These are phyloP conservation scores for Cicer cuneatum DNA, from an alignment of 306 rosid species.

Conservation along the genomic window DNA sequence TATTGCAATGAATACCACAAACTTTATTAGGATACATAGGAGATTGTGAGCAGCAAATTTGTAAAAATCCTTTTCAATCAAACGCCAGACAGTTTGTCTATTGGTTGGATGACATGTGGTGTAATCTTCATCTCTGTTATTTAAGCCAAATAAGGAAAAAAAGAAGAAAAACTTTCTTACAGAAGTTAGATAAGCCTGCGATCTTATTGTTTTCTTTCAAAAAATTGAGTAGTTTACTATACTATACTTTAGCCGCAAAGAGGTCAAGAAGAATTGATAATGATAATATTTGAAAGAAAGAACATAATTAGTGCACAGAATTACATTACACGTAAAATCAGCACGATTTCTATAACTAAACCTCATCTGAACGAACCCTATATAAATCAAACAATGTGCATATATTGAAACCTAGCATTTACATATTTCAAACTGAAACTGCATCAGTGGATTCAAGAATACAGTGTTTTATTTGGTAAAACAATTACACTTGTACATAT, in stretches of 20 bases:
- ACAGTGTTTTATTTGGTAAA: constrained; percentile 34
- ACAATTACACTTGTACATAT: constrained; percentile 32
- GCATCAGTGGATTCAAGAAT: constrained; percentile 11
- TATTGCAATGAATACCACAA: constrained; percentile 76
- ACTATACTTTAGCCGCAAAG: neutral
- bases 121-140: neutral
- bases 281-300: neutral
- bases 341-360: constrained; percentile 5
- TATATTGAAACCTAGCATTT: constrained; percentile 19
- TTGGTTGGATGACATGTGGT: constrained; percentile 13
- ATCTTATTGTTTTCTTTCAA: too few relatives aligned
- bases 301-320: neutral
- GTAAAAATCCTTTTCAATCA: constrained; percentile 30
- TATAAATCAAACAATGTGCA: neutral
- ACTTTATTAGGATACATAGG: constrained; percentile 87
- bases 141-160: constrained; percentile 3
- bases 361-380: neutral
- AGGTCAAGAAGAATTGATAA: neutral
- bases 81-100: neutral
- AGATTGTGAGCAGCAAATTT: constrained; percentile 60
- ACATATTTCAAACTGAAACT: constrained; percentile 25
- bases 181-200: neutral
- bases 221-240: neutral
- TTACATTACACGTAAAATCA: neutral
- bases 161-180: neutral